Base-by-base conservation (phyloP, 2,329 filamentous ascomycete genomes). In the Cercospora zeae-maydis region DNA sequence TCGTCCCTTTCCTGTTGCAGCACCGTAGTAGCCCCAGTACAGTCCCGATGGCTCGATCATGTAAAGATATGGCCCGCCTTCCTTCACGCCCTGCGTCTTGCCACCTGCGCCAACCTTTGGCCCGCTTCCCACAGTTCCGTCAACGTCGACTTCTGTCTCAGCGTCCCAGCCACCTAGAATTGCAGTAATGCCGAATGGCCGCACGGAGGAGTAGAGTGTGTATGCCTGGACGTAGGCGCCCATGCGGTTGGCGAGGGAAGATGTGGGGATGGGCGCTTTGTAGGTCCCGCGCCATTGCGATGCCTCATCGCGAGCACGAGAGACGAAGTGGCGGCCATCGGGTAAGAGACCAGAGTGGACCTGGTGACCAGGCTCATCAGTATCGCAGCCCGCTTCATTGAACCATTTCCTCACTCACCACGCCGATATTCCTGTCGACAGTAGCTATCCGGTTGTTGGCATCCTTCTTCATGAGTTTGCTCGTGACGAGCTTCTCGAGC, bases 11-110 rank as follows among this genome's bases (percentile, higher is more conserved):
- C 95, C 95, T 13, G 95, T 97, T 55, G 95, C 95, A 39, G 95
- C 95, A 71, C 95, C 95, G 78, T 97, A 97, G 84, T 99, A 99
- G 64, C 95, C 95, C 95, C 95, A 99, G 83, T 96, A 98, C 70
- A 93, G 81, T 61, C 95, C 95, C 74, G 92, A 96, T 45, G 95
- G 95, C 82, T 99, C 95, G 71, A 99, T 93, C 95, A 99, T 99
- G 84, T 97, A 99, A 66, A 99, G 86, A 67, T 88, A 93, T 21
- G 95, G 95, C 1, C 93, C 95, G 71, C 95, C 95, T 76, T 92
- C 87, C 77, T 86, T 89, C 73, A 87, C 88, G 73, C 86, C 81
- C 64, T 86, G 79, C 47, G 88, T 84, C 81, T 95, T 96, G 74
- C 93, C 93, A 67, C 93, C 93, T 24, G 91, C 87, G 63, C 93